Base-by-base conservation (phyloP, 345 rosid species). In the Syzygium grande region DNA sequence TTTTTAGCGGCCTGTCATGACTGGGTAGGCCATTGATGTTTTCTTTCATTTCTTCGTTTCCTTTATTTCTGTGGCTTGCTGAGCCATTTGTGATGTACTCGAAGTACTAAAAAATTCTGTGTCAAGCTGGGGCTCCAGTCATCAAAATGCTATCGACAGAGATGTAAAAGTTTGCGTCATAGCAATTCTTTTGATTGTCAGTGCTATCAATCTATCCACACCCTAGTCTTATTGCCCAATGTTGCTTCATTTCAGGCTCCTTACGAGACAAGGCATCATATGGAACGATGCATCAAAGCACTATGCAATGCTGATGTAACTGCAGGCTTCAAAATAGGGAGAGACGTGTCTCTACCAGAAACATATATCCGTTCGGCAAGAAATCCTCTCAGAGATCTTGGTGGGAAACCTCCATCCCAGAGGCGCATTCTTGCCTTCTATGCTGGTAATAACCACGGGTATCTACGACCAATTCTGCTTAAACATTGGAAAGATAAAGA, bases 1-100 rank as follows among this genome's bases (percentile, higher is more conserved):
- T 95, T 97, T 88, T 96, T 97, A 86, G 99, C 95, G 27, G 99
- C 98, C 84, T 97, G 99, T 94, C 99, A 97, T 89, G 99, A 97
- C 89, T 97, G 99, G 99, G 99, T 97, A 96, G 79, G 91, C 51
- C 53, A 83, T 91, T 56, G 5, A 83, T 68, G 83, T 51, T 51
- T 55, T 84, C 16, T n/a, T 14, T 5, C 52, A 59, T 73, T 9
- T 78, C 51, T 46, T 17, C 52, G 34, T 29, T 85, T 85, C n/a
- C n/a, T 79, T 79, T 29, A 29, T 73, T 73, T 38, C 25, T 38
- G 83, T 19, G 83, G 83, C 80, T 73, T 73, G 83, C 49, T 38
- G 49, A 38, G 49, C 27, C 27, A 22, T 12, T 8, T 43, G 30
- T 54, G 38, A 68, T 23, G 51, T 41, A 59, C 63, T 54, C 19